Conservation (phyloP, 371 early-diverging fungal genomes). For the Actinomucor elegans region DNA sequence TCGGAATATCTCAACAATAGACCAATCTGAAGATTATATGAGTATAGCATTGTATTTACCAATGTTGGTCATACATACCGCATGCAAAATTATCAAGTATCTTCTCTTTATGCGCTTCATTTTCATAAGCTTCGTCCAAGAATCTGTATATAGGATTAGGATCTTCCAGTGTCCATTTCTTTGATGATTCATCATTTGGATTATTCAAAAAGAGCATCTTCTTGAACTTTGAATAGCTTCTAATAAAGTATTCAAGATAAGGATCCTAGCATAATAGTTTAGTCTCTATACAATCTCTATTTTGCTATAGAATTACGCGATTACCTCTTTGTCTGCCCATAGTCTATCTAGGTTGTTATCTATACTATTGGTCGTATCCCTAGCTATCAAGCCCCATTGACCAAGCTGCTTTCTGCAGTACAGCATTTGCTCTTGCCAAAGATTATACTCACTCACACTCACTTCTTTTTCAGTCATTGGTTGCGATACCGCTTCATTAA, state of each 20-base stretch:
- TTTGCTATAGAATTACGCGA: no score
- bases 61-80: conserved; percentile 50
- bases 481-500: conserved; percentile 26
- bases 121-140: conserved; percentile 44
- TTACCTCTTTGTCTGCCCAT: conserved; percentile 54
- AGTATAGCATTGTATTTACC: no score
- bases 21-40: conserved; percentile 37
- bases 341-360: conserved; percentile 37
- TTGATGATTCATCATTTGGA: no score
- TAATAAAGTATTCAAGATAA: conserved; percentile 56
- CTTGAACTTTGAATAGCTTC: conserved; percentile 51
- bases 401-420: conserved; percentile 64
- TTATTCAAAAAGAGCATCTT: not conserved
- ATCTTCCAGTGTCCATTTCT: conserved; percentile 18
- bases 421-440: conserved; percentile 61
- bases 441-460: conserved; percentile 30
- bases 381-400: conserved; percentile 62
- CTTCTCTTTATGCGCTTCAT: conserved; percentile 36
- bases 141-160: conserved; percentile 59
- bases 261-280: conserved; percentile 29
- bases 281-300: no score
- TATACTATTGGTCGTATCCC: conserved; percentile 40
- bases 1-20: conserved; percentile 40
- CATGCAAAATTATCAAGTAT: conserved; percentile 42
- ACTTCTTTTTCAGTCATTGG: conserved; percentile 17